Evolutionary conservation across 805 yeast species (phyloP).

Genomic region (Candida railenensis): DNA sequence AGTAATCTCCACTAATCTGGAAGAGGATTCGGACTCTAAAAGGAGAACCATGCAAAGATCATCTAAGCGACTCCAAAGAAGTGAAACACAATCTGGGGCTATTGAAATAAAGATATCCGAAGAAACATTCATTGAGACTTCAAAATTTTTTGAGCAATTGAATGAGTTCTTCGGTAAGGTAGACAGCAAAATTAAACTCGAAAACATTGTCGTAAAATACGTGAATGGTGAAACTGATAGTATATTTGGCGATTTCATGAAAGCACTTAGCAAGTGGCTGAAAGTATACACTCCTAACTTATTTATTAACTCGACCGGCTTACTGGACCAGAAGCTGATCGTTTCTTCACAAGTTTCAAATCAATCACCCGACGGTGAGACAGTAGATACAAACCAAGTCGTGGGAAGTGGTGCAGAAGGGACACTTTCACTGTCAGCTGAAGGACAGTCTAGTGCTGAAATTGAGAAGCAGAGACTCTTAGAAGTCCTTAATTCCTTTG

Average conservation of each 20-base stretch:
- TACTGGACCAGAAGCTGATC: slow-evolving; percentile 9
- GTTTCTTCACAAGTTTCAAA: background rate
- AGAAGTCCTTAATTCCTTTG: slow-evolving; percentile 5
- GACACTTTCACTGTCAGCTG: slow-evolving; percentile 11
- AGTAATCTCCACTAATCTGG: background rate
- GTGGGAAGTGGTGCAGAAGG: background rate
- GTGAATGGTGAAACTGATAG: slow-evolving; percentile 8
- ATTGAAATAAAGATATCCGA: slow-evolving; percentile 17
- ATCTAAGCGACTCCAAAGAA: slow-evolving; percentile 29
- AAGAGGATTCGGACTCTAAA: slow-evolving; percentile 4
- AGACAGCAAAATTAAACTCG: slow-evolving; percentile 4
- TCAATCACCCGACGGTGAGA: background rate
- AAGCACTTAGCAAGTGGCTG: slow-evolving; percentile 28
- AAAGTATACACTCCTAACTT: slow-evolving; percentile 14
- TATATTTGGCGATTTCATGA: background rate
- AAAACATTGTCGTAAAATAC: slow-evolving; percentile 12
- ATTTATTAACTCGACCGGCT: slow-evolving; percentile 11
- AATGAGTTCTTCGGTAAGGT: slow-evolving; percentile 13
- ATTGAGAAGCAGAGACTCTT: slow-evolving; percentile 8
- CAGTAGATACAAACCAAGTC: background rate
- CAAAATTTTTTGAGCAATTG: slow-evolving; percentile 20
- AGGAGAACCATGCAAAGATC: slow-evolving; percentile 21
- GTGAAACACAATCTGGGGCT: slow-evolving; percentile 16
- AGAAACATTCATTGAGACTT: slow-evolving; percentile 27
- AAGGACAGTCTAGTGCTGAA: slow-evolving; percentile 14